These are phyloP conservation scores for Penicillium sp. DNA, from an alignment of 2,329 filamentous ascomycete genomes.

Conservation along the genomic window DNA sequence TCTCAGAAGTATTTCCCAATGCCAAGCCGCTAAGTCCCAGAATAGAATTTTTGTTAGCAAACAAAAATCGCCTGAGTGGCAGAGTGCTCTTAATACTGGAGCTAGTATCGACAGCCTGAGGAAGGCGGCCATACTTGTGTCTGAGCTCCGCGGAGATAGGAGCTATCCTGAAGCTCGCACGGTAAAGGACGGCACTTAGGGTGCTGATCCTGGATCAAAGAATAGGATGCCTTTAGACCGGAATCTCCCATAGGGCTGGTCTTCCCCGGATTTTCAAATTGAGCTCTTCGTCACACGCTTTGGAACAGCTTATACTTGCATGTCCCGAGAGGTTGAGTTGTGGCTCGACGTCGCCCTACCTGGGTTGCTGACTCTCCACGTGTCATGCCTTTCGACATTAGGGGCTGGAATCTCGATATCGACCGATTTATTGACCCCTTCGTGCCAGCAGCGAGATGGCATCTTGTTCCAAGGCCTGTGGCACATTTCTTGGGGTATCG, in stretches of 20 bases:
- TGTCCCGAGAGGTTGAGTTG: neutral
- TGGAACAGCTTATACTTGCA: neutral
- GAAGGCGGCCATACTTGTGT: neutral
- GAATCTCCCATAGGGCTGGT: conserved; percentile 3
- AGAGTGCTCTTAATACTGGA: conserved; percentile 10
- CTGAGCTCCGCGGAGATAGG: neutral
- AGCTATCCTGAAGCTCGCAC: neutral
- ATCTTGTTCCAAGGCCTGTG: conserved; percentile 62
- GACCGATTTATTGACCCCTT: conserved; percentile 72
- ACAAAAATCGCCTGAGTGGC: conserved; percentile 35
- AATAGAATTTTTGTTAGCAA: conserved; percentile 36
- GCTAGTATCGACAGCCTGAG: neutral
- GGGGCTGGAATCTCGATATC: conserved; percentile 63
- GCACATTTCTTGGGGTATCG: conserved; percentile 69
- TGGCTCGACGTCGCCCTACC: neutral
- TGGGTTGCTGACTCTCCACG: conserved; percentile 3
- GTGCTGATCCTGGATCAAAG: neutral
- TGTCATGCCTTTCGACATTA: conserved; percentile 19
- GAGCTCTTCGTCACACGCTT: neutral
- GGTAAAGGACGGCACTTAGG: neutral
- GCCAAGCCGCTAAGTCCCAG: conserved; percentile 28
- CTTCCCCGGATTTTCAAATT: neutral
- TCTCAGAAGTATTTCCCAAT: conserved; percentile 7
- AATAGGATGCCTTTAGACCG: neutral
- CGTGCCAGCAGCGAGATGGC: conserved; percentile 64